A percentile compares a stretch with the other conserved stretches of the same genome.
These are phyloP conservation scores for Daldinia loculata DNA, from an alignment of 495 filamentous ascomycete species.

Conservation along the genomic window DNA sequence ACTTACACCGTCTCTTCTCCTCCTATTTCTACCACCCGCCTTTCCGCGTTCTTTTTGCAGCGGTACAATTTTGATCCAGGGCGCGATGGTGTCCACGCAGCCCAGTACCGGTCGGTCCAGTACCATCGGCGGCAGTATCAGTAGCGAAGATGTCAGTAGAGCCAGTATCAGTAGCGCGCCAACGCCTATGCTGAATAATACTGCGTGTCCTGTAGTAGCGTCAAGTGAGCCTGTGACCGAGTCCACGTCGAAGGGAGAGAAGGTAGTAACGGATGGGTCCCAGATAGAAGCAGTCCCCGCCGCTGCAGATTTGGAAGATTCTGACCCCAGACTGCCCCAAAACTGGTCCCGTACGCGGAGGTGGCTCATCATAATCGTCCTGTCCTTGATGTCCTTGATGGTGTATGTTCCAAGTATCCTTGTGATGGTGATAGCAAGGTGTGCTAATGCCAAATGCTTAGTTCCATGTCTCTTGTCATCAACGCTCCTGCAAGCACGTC, in stretches of 20 bases:
- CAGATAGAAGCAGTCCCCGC: neutral
- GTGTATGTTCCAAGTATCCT: neutral
- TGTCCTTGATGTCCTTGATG: neutral
- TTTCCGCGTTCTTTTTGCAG: neutral
- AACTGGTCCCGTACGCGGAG: neutral
- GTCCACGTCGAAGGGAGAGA: neutral
- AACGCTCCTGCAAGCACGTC: neutral
- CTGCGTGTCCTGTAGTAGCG: neutral
- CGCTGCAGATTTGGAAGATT: neutral
- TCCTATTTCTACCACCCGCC: neutral
- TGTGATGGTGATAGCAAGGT: neutral
- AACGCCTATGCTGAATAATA: neutral
- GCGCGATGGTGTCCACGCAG: neutral
- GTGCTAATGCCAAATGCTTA: neutral
- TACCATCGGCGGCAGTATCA: neutral
- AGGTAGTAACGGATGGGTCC: slow-evolving; percentile 1
- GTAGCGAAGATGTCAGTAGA: neutral
- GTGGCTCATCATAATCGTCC: neutral
- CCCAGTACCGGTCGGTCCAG: neutral
- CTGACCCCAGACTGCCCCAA: neutral
- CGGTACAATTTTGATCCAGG: neutral
- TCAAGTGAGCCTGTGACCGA: neutral
- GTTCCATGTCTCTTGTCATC: neutral
- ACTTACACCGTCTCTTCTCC: neutral
- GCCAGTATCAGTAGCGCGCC: neutral